Base-by-base conservation (phyloP, 805 yeast species). In the Starmerella vaccinii region DNA sequence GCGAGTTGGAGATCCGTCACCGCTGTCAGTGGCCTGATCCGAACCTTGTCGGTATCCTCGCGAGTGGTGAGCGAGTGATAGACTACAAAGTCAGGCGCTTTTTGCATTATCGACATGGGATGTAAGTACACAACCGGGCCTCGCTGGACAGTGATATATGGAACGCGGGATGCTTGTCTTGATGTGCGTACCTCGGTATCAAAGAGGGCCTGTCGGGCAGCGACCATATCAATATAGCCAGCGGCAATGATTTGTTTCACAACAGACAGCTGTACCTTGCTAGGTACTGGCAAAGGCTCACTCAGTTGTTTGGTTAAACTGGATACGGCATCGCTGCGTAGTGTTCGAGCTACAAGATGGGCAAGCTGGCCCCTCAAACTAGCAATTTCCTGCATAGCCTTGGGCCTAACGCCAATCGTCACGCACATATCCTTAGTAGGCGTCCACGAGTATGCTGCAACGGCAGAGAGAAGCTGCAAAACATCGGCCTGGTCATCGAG, bases 241-340 rank as follows among this genome's bases (percentile, higher is more conserved):
- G 97, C 82, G 5, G 95, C 77, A 3, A 90, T 72, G 80, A 92
- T 89, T 67, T 92, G 99, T 61, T 87, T 89, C 55, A 92, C 66
- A 0, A 92, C 83, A 48, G 78, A 75, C 5, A 87, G 63, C 67
- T 92, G 98, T 5, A 67, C 63, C 33, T 77, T 76, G 8, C 74
- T 68, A 0, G 97, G 97, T 6, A 83, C 76, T 0, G 72, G 76
- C n/a, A 84, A 67, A 48, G 62, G 63, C 21, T 44, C 61, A 73
- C 78, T 23, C 71, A 68, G 71, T 52, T 82, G 87, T 50, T 76
- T 75, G 27, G 76, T 52, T 3, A 63, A 71, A 0, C 82, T 76
- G 7, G 64, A 59, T 33, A 65, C 51, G 32, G 65, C 56, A 33
- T 59, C 56, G 18, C 66, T 57, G 32, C 57, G 49, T 47, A 65